Conservation (phyloP, 306 rosid species). For the Fagus crenata region DNA sequence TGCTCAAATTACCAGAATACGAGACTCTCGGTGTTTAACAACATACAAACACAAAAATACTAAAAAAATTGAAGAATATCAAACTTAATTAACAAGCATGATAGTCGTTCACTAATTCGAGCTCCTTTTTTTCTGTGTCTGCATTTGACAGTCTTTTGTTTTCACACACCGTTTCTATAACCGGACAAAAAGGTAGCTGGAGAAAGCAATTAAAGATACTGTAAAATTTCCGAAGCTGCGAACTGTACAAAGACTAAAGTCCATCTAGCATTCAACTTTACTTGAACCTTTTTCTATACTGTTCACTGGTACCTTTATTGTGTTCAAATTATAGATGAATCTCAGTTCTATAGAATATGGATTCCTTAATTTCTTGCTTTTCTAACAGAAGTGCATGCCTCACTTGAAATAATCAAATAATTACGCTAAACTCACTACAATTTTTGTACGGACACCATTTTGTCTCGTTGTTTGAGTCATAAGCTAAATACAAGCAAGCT, state of each 20-base stretch:
- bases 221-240: constrained; percentile 27
- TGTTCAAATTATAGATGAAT: not conserved
- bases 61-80: constrained; percentile 30
- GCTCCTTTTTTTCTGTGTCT: constrained; percentile 18
- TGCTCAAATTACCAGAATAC: constrained; percentile 45
- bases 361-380: not conserved
- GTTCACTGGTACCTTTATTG: constrained; percentile 1
- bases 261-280: constrained; percentile 35
- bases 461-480: not conserved
- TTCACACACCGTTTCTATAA: constrained; percentile 9
- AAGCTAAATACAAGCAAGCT: not conserved
- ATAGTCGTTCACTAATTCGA: constrained; percentile 10
- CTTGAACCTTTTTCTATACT: constrained; percentile 4
- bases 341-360: not conserved
- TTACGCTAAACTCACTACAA: not conserved
- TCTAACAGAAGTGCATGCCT: not conserved
- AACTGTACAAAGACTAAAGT: constrained; percentile 40
- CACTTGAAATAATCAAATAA: not conserved
- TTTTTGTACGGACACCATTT: not conserved
- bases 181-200: constrained; percentile 33
- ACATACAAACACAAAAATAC: constrained; percentile 33
- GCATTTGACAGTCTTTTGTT: constrained; percentile 31
- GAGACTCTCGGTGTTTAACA: constrained; percentile 33
- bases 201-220: constrained; percentile 9
- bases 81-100: not conserved